Evolutionary conservation across 768 basidiomycete species (phyloP).

Genomic region (Boletus reticulatus): DNA sequence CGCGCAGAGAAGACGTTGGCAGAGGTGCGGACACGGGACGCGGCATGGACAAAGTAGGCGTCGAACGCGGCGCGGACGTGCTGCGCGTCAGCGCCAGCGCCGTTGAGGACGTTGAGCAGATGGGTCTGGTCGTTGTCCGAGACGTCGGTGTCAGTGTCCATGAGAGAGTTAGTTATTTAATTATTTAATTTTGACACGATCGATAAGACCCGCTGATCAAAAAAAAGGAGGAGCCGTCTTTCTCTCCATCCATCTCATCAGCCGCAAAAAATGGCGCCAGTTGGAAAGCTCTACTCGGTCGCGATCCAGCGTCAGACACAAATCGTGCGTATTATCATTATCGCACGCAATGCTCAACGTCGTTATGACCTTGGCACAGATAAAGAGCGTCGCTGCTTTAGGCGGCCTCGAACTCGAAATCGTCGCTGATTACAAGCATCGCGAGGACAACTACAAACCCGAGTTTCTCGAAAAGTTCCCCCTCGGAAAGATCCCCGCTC

Average conservation of each 20-base stretch:
- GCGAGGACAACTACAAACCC: conserved; percentile 65
- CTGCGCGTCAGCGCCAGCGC: conserved; percentile 1
- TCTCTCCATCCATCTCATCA: conserved; percentile 21
- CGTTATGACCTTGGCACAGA: conserved; percentile 30
- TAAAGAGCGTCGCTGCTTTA: conserved; percentile 56
- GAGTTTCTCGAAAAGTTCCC: conserved; percentile 76
- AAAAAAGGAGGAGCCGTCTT: conserved; percentile 12
- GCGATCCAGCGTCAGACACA: conserved; percentile 39
- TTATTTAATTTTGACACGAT: conserved; percentile 22
- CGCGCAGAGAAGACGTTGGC: conserved; percentile 75
- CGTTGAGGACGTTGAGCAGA: conserved; percentile 9
- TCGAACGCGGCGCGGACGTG: conserved; percentile 65
- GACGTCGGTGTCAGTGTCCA: conserved; percentile 29
- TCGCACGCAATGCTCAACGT: not conserved
- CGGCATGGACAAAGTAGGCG: conserved; percentile 72
- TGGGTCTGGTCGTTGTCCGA: conserved; percentile 28
- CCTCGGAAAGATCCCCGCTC: conserved; percentile 80
- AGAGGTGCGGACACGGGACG: conserved; percentile 69
- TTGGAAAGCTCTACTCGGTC: conserved; percentile 63
- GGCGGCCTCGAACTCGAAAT: conserved; percentile 57
- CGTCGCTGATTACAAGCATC: conserved; percentile 54
- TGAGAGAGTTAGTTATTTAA: conserved; percentile 17
- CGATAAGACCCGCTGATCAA: conserved; percentile 31
- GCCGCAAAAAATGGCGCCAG: conserved; percentile 48
- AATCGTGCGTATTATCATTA: conserved; percentile 36